phyloP scores from a whole-genome alignment of 129 eudicot genomes.

The Rutidosis leptorrhynchoides region DNA sequence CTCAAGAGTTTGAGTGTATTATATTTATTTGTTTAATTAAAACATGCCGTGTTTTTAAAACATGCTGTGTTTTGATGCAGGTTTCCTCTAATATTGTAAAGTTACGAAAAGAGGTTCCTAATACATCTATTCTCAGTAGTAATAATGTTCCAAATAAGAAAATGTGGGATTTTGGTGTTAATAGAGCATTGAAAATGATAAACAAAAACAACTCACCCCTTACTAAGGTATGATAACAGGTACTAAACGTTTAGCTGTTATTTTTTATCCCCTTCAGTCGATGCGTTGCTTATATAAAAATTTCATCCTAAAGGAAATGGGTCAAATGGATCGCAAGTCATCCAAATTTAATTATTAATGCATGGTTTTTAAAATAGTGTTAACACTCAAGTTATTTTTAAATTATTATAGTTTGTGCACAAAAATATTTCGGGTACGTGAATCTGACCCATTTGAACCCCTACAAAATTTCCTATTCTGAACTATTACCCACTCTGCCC shows the following conservation, averaged over 20 bases:
- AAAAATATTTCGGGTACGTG: neutral
- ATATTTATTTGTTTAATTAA: too few species aligned
- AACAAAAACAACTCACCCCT: constrained; percentile 54
- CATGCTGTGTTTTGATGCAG: constrained; percentile 39
- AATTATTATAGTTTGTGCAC: neutral
- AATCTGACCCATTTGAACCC: neutral
- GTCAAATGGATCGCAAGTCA: neutral
- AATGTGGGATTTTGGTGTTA: constrained; percentile 73
- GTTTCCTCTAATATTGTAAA: constrained; percentile 46
- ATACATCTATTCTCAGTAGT: constrained; percentile 44
- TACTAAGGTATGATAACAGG: constrained; percentile 45
- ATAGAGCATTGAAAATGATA: constrained; percentile 69
- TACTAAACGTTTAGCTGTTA: neutral
- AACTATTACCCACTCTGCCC: neutral
- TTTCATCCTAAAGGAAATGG: too few species aligned
- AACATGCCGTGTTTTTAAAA: neutral
- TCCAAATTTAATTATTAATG: neutral
- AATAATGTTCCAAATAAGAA: constrained; percentile 66
- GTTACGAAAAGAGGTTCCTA: constrained; percentile 46
- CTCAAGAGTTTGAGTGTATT: neutral
- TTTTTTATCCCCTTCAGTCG: neutral
- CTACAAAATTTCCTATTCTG: neutral
- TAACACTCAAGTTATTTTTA: neutral
- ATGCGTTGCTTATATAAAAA: neutral
- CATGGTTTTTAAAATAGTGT: too few species aligned